phyloP scores from a whole-genome alignment of 805 yeast genomes.

The Dipodascus geniculatus region DNA sequence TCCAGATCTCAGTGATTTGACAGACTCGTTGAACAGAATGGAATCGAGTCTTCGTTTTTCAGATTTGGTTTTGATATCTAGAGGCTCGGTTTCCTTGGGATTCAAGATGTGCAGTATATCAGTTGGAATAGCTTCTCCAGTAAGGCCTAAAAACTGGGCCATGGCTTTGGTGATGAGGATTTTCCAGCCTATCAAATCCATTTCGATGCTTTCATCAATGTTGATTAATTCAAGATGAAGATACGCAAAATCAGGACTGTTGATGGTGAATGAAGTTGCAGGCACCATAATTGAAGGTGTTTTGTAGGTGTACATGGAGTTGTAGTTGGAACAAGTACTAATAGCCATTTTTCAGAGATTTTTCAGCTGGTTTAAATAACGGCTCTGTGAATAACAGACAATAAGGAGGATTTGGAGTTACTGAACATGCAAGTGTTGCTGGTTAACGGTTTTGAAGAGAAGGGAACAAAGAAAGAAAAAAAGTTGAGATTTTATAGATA shows the following conservation, averaged over 20 bases:
- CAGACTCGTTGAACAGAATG: background rate
- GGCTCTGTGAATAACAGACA: too few relatives aligned
- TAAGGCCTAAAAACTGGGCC: slow-evolving; percentile 18
- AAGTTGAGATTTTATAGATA: background rate
- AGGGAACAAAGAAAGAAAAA: background rate
- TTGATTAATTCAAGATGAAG: slow-evolving; percentile 16
- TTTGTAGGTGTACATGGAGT: background rate
- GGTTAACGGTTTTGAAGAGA: too few relatives aligned
- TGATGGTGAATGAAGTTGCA: slow-evolving; percentile 8
- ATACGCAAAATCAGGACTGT: slow-evolving; percentile 23
- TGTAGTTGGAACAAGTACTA: background rate
- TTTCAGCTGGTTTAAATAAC: too few relatives aligned
- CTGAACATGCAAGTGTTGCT: too few relatives aligned
- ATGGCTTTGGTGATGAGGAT: slow-evolving; percentile 16
- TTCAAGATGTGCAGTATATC: slow-evolving; percentile 18
- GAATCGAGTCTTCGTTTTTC: background rate
- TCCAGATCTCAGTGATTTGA: background rate
- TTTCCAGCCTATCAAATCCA: slow-evolving; percentile 24
- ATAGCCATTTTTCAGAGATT: background rate
- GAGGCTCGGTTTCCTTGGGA: background rate
- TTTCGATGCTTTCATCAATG: slow-evolving; percentile 4
- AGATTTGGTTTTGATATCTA: background rate
- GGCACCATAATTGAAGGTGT: background rate
- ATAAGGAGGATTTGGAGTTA: too few relatives aligned
- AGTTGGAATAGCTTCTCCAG: slow-evolving; percentile 21